These are phyloP conservation scores for Cystofilobasidium bisporidii DNA, from an alignment of 768 basidiomycete species.

Conservation along the genomic window DNA sequence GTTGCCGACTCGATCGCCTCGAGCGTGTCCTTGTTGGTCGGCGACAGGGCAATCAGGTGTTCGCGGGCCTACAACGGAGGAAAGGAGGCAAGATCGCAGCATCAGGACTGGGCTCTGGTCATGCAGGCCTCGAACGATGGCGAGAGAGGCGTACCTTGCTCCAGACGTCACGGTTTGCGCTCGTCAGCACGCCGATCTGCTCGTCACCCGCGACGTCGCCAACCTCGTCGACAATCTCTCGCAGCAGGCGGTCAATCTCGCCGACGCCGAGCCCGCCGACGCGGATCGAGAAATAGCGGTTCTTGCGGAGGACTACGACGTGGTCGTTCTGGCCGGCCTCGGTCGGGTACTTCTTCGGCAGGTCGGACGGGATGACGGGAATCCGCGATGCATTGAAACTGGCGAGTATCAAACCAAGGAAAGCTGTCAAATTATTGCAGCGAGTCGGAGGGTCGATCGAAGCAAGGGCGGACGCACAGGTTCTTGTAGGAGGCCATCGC, in stretches of 20 bases:
- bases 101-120: too few relatives aligned
- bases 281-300: conserved; percentile 77
- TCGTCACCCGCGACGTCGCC: conserved; percentile 50
- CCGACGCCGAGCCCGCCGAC: conserved; percentile 55
- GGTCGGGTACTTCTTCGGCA: conserved; percentile 62
- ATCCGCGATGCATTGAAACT: conserved; percentile 87
- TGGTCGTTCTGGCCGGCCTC: conserved; percentile 57
- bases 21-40: conserved; percentile 57
- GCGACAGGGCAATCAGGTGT: conserved; percentile 56
- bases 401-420: too few relatives aligned
- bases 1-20: conserved; percentile 81
- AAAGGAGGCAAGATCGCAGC: background rate
- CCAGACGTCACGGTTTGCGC: conserved; percentile 85
- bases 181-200: conserved; percentile 72
- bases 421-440: too few relatives aligned
- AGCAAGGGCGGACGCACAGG: conserved; percentile 49
- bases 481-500: conserved; percentile 94
- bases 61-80: conserved; percentile 48
- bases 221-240: conserved; percentile 54
- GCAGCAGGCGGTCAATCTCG: conserved; percentile 57
- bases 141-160: conserved; percentile 50
- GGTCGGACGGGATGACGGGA: conserved; percentile 72
- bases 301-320: conserved; percentile 80
- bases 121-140: background rate
- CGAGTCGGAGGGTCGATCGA: too few relatives aligned